phyloP scores from a whole-genome alignment of 768 basidiomycete genomes.

The Tylopilus sp. region DNA sequence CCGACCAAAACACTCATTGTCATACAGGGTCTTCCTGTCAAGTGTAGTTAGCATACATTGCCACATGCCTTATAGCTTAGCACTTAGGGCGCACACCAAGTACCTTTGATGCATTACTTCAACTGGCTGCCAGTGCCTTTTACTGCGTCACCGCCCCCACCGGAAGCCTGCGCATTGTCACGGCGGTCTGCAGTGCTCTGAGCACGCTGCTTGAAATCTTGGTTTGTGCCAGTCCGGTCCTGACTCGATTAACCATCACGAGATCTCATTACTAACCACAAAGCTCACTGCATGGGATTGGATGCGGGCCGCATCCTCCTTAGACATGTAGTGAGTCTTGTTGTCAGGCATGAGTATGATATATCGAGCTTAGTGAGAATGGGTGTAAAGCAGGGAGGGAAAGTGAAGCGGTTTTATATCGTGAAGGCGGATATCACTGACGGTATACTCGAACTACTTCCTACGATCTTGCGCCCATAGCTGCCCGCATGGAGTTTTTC shows the following conservation, averaged over 20 bases:
- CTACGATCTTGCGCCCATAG: neutral
- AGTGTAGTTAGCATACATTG: neutral
- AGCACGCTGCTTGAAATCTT: slow-evolving; percentile 5
- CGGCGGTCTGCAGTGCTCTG: slow-evolving; percentile 9
- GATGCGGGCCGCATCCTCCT: slow-evolving; percentile 3
- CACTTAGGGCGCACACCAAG: too few species aligned
- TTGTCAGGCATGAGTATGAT: slow-evolving; percentile 1
- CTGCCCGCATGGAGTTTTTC: neutral
- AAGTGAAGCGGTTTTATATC: neutral
- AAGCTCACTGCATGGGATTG: slow-evolving; percentile 8
- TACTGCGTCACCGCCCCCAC: neutral
- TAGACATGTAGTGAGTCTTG: slow-evolving; percentile 2
- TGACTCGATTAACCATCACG: neutral
- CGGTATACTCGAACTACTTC: neutral
- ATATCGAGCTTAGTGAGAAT: neutral
- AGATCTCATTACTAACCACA: neutral
- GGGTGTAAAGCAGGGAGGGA: neutral
- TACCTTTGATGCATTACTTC: neutral
- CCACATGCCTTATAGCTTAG: too few species aligned
- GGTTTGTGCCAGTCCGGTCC: slow-evolving; percentile 1
- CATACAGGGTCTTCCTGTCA: neutral
- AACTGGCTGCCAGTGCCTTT: neutral
- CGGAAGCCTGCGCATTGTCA: neutral
- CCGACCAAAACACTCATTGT: neutral
- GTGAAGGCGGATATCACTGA: neutral